Conservation (phyloP, 2,329 filamentous ascomycete genomes). For the Coniochaeta pulveracea region DNA sequence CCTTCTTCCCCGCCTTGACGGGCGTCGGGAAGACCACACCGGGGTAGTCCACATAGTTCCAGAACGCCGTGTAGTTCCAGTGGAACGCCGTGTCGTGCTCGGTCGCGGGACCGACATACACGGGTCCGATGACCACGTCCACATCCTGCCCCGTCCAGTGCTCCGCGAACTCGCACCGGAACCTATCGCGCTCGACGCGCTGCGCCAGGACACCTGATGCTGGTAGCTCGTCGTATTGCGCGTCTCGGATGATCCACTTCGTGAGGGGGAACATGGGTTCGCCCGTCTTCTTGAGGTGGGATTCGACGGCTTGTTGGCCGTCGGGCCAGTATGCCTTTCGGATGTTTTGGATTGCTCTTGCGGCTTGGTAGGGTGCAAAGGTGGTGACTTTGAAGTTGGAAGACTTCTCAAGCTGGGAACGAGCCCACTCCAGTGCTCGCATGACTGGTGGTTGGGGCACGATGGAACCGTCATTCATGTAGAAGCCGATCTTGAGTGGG, state of each 20-base stretch:
- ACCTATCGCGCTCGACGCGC: slow-evolving; percentile 17
- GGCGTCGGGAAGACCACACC: slow-evolving; percentile 23
- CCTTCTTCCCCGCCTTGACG: slow-evolving; percentile 15
- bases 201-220: slow-evolving; percentile 15
- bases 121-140: slow-evolving; percentile 23
- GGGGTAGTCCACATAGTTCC: slow-evolving; percentile 25
- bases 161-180: slow-evolving; percentile 19
- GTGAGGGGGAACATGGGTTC: slow-evolving; percentile 34
- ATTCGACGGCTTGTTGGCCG: slow-evolving; percentile 20
- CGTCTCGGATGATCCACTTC: slow-evolving; percentile 24
- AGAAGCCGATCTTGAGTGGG: slow-evolving; percentile 29
- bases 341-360: slow-evolving; percentile 20
- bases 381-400: slow-evolving; percentile 19
- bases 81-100: slow-evolving; percentile 23
- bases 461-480: slow-evolving; percentile 24
- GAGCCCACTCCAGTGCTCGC: slow-evolving; percentile 22
- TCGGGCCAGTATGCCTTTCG: slow-evolving; percentile 34
- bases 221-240: slow-evolving; percentile 13
- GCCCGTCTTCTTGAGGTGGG: slow-evolving; percentile 21
- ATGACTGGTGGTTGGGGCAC: slow-evolving; percentile 24
- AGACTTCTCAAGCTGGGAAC: slow-evolving; percentile 10
- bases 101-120: slow-evolving; percentile 24
- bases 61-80: slow-evolving; percentile 26
- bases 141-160: slow-evolving; percentile 24
- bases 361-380: slow-evolving; percentile 20